Base-by-base conservation (phyloP, 441 rosid species). In the Jatropha multifida region DNA sequence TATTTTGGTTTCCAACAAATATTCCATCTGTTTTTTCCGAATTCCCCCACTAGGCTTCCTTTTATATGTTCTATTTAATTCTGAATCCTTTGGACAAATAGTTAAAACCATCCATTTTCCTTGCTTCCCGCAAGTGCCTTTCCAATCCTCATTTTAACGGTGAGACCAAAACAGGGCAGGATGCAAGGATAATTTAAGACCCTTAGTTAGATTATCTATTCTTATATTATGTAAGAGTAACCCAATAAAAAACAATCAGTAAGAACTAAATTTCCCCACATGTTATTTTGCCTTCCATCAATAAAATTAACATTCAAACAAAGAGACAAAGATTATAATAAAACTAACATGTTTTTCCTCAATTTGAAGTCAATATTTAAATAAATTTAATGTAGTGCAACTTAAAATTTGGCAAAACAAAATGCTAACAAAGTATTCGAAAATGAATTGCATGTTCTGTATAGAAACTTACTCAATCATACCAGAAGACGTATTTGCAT, bases 381-480 rank as follows among this genome's bases (percentile, higher is more conserved):
- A 8, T 62, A 38, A 52, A 20, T n/a, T 51, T 8, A 54, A 62
- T 7, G 27, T 38, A 55, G 46, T 12, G 58, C 62, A 55, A 32
- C 59, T 58, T 46, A 61, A 59, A 59, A 32, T 32, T 68, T 38
- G 8, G 20, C 14, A 73, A 48, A 15, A 66, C 42, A 38, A 37
- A 61, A 48, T 17, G 52, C 37, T 13, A 56, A 55, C 12, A 48
- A 65, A 59, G 46, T 38, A 52, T 59, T 23, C 48, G 23, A 49
- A 23, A 76, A 23, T 32, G 27, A 69, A 71, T 13, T 14, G 13
- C 20, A 27, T 37, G 51, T 59, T 64, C 65, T 15, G 60, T 8
- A 61, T 73, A 68, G 59, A 72, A 75, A 88, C 97, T 93, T 87
- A 93, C 99, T 93, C 99, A 76, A 95, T 93, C 83, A 92, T 73